Evolutionary conservation across 352 stramenopile genomes (phyloP).

Genomic region (Phytophthora cactorum): DNA sequence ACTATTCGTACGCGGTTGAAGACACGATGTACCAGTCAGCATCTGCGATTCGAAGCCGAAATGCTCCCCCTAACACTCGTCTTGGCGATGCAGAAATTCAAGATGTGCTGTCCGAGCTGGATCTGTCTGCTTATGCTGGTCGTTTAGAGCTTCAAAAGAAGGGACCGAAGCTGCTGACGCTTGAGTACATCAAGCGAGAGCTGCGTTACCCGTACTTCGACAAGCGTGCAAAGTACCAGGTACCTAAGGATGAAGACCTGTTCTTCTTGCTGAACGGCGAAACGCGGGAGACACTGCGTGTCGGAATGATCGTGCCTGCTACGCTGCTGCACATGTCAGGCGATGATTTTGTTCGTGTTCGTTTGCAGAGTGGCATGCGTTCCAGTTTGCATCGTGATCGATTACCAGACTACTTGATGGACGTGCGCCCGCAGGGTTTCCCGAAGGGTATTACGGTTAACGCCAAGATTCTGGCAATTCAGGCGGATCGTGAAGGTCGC

Average conservation of each 20-base stretch:
- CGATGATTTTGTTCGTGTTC: constrained; percentile 86
- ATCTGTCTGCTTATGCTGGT: constrained; percentile 86
- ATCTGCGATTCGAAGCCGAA: constrained; percentile 78
- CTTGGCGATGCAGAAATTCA: constrained; percentile 85
- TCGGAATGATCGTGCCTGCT: constrained; percentile 88
- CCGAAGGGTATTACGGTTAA: constrained; percentile 90
- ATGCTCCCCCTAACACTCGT: constrained; percentile 57
- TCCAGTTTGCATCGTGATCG: constrained; percentile 77
- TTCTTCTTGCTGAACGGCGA: constrained; percentile 90
- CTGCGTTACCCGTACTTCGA: constrained; percentile 91
- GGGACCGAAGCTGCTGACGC: constrained; percentile 83
- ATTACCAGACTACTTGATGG: constrained; percentile 81
- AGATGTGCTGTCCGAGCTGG: constrained; percentile 85
- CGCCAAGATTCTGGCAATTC: constrained; percentile 77
- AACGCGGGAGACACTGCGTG: constrained; percentile 76
- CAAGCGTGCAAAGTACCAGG: constrained; percentile 85
- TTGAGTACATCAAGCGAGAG: constrained; percentile 91
- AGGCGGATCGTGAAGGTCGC: constrained; percentile 75
- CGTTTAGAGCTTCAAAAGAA: constrained; percentile 91
- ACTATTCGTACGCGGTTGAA: constrained; percentile 91
- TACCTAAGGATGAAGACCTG: constrained; percentile 83
- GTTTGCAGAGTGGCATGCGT: constrained; percentile 85
- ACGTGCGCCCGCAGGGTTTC: constrained; percentile 67
- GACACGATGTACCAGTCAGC: constrained; percentile 92
- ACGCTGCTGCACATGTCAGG: constrained; percentile 86